Base-by-base conservation (phyloP, 2,329 filamentous ascomycete genomes). In the Verticillium longisporum region DNA sequence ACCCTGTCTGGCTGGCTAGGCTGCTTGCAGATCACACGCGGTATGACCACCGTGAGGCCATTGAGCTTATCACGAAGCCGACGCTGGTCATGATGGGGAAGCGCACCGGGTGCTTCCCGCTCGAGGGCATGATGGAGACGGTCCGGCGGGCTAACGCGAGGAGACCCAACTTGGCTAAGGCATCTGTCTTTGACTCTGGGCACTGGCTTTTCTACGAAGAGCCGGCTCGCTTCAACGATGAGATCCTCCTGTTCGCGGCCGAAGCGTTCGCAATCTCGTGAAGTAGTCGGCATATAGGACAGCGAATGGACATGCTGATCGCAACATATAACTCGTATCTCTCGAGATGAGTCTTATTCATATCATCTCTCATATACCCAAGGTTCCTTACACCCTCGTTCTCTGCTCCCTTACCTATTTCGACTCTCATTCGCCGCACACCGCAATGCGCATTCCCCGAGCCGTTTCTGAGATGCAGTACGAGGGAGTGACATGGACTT, bases 121-220 rank as follows among this genome's bases (percentile, higher is more conserved):
- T 74, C 3, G 72, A 73, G 34, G 75, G 75, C 4, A 70, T 75
- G 69, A 63, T 63, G 56, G 75, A 77, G 71, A 75, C 72, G 26
- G 73, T 70, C 9, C 61, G 63, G 36, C 65, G 70, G 55, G 66
- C 72, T 1, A 67, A 69, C 41, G 66, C 65, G 55, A 66, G 58
- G 15, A 62, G 64, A 1, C 63, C 66, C 2, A 64, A 56, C 2
- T 54, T 69, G 55, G 74, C 67, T 2, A 68, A 61, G 59, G 66
- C 69, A 62, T 67, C 67, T 3, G 64, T 74, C 6, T 77, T 72
- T 56, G 71, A 74, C 3, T 67, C 71, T 3, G 75, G 75, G 0
- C 75, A 77, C 58, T 77, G 75, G 75, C 50, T 77, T 61, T 77
- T 77, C 55, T 77, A 72, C 33, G 75, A 77, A 67, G 70, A 76